Evolutionary conservation across 352 stramenopile genomes (phyloP).

Genomic region (Phytophthora hibernalis): DNA sequence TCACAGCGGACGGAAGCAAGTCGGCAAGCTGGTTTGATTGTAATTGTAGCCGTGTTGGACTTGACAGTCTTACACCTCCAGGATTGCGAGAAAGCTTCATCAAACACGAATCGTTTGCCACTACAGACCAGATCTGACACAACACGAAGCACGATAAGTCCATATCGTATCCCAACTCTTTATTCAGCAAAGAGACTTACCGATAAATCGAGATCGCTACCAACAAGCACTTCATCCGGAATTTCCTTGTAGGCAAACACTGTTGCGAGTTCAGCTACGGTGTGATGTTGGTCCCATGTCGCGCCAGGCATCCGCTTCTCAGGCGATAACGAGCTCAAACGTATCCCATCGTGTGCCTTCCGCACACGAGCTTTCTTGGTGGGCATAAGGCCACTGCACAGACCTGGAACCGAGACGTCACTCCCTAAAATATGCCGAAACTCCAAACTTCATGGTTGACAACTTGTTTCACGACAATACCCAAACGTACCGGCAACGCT

Average conservation of each 20-base stretch:
- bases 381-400: slow-evolving; percentile 26
- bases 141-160: background rate
- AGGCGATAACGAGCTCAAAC: slow-evolving; percentile 43
- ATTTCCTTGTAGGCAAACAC: slow-evolving; percentile 68
- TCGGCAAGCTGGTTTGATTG: slow-evolving; percentile 55
- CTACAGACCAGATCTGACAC: slow-evolving; percentile 68
- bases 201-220: slow-evolving; percentile 68
- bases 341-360: slow-evolving; percentile 58
- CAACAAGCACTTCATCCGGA: slow-evolving; percentile 66
- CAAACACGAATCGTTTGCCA: slow-evolving; percentile 69
- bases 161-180: background rate
- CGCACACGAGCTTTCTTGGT: slow-evolving; percentile 42
- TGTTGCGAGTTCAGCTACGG: slow-evolving; percentile 48
- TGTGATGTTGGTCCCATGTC: slow-evolving; percentile 16
- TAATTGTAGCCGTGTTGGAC: slow-evolving; percentile 4
- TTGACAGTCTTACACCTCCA: slow-evolving; percentile 4
- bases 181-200: slow-evolving; percentile 26
- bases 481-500: no score
- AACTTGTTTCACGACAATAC: no score
- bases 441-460: background rate
- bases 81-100: slow-evolving; percentile 34
- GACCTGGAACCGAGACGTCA: background rate
- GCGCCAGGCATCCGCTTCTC: slow-evolving; percentile 10
- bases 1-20: slow-evolving; percentile 31
- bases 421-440: slow-evolving; percentile 27